Evolutionary conservation across 345 rosid species (phyloP), one percentile per base, ranked within the genome.

Genomic region (Heritiera fomes): DNA sequence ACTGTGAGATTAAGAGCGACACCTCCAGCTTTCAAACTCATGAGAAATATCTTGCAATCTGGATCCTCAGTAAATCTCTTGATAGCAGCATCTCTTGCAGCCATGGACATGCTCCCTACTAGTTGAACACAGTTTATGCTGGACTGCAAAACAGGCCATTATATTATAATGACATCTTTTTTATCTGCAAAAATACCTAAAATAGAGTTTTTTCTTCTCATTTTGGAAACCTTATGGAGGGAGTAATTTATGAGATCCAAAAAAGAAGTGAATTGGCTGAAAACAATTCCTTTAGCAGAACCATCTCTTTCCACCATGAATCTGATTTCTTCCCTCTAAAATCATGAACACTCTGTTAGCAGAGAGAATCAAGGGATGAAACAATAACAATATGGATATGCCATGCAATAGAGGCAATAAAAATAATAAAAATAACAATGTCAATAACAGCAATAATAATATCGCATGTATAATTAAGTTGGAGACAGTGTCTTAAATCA

Each of bases 1-100:
- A 91, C 95, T 8, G 99, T 96, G 75, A 96, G 87, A 83, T 94
- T 96, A 30, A 96, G 95, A 18, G 99, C 99, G 64, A 94, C 87
- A 62, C 99, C 98, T 80, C 99, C 99, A 41, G 98, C 98, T 86
- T 96, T 94, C 85, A 96, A 86, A 84, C 99, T 92, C 91, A 94
- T 88, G 12, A 95, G 88, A 85, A 95, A 95, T 70, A 95, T 87
- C 87, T 80, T 95, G 88, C 99, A 95, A 59, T 91, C 90, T 41
- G 99, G 92, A 83, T 92, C 97, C 77, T 92, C 94, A 43, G 85
- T 89, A 80, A 95, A 95, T 80, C 80, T 92, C 80, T 90, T 95
- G 79, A 95, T 93, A 52, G 97, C 98, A 64, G 83, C 84, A 88
- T 92, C 98, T 86, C 99, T 90, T 11, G 91, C 92, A 78, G 83